Conservation (phyloP, 345 rosid genomes). For the Ceriops zippeliana region DNA sequence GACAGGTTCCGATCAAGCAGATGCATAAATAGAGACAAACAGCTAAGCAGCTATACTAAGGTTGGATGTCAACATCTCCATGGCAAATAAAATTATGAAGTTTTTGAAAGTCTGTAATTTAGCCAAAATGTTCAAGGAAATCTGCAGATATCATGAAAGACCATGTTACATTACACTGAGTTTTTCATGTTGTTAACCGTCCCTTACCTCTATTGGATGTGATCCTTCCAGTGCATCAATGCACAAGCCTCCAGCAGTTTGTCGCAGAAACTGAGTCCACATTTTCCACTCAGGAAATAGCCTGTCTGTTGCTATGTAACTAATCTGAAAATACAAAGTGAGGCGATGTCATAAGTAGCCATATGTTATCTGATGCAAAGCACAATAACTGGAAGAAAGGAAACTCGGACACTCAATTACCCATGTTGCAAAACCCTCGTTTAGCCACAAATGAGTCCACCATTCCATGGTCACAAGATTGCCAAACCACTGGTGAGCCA, state of each 20-base stretch:
- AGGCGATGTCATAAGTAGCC: neutral
- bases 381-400: neutral
- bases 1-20: neutral
- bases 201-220: slow-evolving; percentile 43
- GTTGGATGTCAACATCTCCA: neutral
- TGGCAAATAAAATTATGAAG: neutral
- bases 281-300: slow-evolving; percentile 47
- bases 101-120: no score
- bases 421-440: slow-evolving; percentile 43
- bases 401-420: slow-evolving; percentile 16
- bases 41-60: neutral
- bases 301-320: slow-evolving; percentile 34
- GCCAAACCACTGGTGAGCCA: slow-evolving; percentile 53
- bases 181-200: no score
- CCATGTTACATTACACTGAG: no score
- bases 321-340: slow-evolving; percentile 25
- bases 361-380: neutral
- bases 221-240: slow-evolving; percentile 33
- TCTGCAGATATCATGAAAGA: no score
- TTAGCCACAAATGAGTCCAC: slow-evolving; percentile 42
- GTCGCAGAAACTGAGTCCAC: slow-evolving; percentile 39
- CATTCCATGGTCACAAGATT: slow-evolving; percentile 52
- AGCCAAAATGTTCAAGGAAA: no score
- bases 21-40: neutral
- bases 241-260: slow-evolving; percentile 22